A percentile compares a stretch with the other conserved stretches of the same genome.
Conservation (phyloP, 257 asterid species). For the Nicotiana attenuata region DNA sequence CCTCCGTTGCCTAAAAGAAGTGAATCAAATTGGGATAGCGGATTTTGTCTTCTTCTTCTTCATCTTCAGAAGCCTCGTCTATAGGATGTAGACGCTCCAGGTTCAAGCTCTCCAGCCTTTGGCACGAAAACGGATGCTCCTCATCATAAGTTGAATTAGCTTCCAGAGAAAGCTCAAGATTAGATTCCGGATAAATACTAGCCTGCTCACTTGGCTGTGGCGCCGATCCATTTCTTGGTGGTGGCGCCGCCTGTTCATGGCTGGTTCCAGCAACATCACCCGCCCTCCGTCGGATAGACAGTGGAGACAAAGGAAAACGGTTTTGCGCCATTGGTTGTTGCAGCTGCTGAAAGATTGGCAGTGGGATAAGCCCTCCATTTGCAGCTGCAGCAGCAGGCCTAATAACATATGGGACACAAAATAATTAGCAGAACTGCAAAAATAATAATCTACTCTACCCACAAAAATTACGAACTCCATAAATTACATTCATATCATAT, state of each 20-base stretch:
- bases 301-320: no score
- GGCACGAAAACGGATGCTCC: neutral
- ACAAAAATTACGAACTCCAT: no score
- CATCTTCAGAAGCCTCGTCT: neutral
- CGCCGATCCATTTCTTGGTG: neutral
- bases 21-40: neutral
- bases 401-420: neutral
- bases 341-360: neutral
- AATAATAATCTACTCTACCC: no score
- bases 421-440: neutral
- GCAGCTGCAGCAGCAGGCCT: neutral
- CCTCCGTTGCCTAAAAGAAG: neutral
- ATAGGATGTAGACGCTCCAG: neutral
- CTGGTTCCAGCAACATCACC: neutral
- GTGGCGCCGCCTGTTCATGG: neutral
- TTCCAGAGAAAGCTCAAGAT: neutral
- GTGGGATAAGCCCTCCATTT: neutral
- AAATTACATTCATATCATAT: neutral
- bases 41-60: neutral
- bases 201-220: neutral
- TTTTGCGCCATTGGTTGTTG: neutral
- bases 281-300: neutral
- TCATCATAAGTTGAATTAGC: neutral
- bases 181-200: neutral
- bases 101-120: neutral